Evolutionary conservation across 2,329 filamentous ascomycete species (phyloP), one percentile per base, ranked within the genome.

Genomic region (Aspergillus neotritici): DNA sequence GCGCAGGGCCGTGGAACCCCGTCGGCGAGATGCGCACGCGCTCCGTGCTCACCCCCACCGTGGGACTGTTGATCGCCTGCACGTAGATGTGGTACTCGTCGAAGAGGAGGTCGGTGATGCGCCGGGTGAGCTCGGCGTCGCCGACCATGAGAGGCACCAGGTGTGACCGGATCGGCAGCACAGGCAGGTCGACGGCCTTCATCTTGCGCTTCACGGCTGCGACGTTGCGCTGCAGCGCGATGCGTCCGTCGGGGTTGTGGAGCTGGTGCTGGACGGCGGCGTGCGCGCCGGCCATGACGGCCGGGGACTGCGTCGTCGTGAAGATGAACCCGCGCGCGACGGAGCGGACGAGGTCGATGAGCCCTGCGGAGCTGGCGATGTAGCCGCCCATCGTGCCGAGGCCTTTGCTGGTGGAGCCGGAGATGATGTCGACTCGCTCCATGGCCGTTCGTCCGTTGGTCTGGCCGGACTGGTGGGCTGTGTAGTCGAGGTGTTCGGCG

Each of bases 21-120:
- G 93, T 98, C 0, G 93, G 93, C 2, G 93, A 98, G 66, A 98
- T 88, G 54, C 93, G 86, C 44, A 98, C 83, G 45, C 93, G 84
- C 70, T 98, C 93, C 73, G 97, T 90, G n/a, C 93, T 93, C 5
- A 94, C 87, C 2, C 93, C 93, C 3, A 98, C 93, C 39, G 93
- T 98, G 2, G 93, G 93, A 70, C 97, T 97, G 73, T 98, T 98
- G 78, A 98, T 97, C 43, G 88, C 90, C 71, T 98, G 93, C 17
- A 98, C 93, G 64, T 98, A 98, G 63, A 98, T 96, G 49, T 83
- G 80, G 73, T 95, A 86, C 54, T 94, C 85, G 54, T 86, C 82
- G 12, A 98, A 79, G 14, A 98, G 81, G 73, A 94, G 82, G 63
- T 98, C 93, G 17, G 87, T 94, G 6, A 93, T 93, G 56, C 84